Conservation (phyloP, 192 early-diverging fungal genomes). For the Coemansia sp. region DNA sequence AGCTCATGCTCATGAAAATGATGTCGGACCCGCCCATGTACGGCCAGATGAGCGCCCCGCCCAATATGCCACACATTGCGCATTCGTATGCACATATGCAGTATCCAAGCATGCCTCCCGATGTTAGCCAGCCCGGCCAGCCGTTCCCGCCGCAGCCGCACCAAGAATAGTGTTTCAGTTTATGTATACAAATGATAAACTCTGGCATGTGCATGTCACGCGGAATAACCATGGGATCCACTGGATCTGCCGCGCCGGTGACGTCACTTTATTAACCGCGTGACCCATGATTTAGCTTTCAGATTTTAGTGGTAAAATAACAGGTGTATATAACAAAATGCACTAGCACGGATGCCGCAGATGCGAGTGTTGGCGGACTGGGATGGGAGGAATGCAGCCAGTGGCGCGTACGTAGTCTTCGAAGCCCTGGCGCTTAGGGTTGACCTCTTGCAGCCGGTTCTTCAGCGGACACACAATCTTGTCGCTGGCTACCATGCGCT, state of each 20-base stretch:
- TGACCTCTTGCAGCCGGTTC: slow-evolving; percentile 49
- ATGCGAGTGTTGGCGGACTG: slow-evolving; percentile 14
- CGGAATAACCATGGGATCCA: too few species aligned
- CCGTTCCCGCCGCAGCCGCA: neutral
- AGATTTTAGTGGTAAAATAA: neutral
- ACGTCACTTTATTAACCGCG: too few species aligned
- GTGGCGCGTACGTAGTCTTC: slow-evolving; percentile 47
- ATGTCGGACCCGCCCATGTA: slow-evolving; percentile 40
- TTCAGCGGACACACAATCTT: slow-evolving; percentile 54
- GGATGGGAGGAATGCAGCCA: slow-evolving; percentile 22
- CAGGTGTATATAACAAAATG: neutral
- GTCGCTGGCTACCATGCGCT: slow-evolving; percentile 53
- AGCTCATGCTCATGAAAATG: slow-evolving; percentile 43
- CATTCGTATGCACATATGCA: neutral
- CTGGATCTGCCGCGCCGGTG: too few species aligned
- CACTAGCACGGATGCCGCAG: slow-evolving; percentile 15
- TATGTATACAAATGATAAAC: too few species aligned
- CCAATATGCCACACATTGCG: slow-evolving; percentile 16
- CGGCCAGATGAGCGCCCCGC: slow-evolving; percentile 23
- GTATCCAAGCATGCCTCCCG: too few species aligned
- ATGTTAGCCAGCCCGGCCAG: neutral
- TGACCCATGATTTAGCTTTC: neutral
- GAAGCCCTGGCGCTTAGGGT: slow-evolving; percentile 39
- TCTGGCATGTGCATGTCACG: too few species aligned
- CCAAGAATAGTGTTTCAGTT: too few species aligned